These are phyloP conservation scores for Coniella vitis DNA, from an alignment of 2,329 filamentous ascomycete genomes.

Conservation along the genomic window DNA sequence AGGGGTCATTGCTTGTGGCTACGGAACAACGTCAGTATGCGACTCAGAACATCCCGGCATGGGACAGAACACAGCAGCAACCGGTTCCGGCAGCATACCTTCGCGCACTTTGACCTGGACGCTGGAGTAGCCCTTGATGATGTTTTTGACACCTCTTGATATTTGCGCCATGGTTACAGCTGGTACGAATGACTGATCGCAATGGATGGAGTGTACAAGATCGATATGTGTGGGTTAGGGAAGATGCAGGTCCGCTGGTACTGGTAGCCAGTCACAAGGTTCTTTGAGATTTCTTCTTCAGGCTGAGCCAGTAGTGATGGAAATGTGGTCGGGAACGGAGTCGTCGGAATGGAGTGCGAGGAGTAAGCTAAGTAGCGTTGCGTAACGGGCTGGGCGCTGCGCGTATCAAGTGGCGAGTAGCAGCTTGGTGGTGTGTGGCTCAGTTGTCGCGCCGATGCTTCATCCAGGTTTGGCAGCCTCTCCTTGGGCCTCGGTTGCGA, in stretches of 20 bases:
- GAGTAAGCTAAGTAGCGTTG: conserved; percentile 1
- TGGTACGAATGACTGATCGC: background rate
- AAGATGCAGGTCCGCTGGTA: background rate
- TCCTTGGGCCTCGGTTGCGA: background rate
- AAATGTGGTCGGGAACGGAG: conserved; percentile 7
- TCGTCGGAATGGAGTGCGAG: background rate
- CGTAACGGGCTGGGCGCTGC: conserved; percentile 7
- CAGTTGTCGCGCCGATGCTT: background rate
- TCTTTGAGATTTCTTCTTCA: background rate
- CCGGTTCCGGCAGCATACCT: conserved; percentile 51
- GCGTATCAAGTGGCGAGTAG: conserved; percentile 9
- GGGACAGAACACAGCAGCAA: background rate
- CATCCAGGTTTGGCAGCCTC: background rate
- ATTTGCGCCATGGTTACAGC: conserved; percentile 79
- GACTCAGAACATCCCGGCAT: background rate
- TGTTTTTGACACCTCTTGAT: conserved; percentile 96
- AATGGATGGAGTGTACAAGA: background rate
- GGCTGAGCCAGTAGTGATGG: background rate
- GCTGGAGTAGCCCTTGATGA: conserved; percentile 95
- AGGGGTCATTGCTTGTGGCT: conserved; percentile 98
- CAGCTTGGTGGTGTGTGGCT: conserved; percentile 2
- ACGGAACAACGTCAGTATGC: conserved; percentile 25
- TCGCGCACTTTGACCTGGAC: conserved; percentile 98
- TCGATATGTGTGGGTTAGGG: background rate
- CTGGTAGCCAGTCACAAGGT: background rate